Conservation (phyloP, 306 rosid genomes). For the Amphicarpaea edgeworthii region DNA sequence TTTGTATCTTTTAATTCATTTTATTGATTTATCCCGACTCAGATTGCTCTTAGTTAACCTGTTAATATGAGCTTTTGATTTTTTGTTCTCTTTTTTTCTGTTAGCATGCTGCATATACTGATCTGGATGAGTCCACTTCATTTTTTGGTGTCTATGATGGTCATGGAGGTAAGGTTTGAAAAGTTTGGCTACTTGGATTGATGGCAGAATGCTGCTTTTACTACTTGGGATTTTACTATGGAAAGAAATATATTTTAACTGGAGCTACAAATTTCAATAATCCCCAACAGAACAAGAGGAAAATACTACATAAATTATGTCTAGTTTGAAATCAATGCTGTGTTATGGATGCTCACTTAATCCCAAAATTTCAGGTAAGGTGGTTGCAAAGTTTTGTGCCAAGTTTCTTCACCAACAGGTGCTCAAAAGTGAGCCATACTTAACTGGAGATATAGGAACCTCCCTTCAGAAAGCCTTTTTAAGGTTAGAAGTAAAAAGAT, state of each 20-base stretch:
- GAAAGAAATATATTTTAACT: neutral
- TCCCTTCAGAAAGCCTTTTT: conserved; percentile 82
- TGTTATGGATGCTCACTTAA: conserved; percentile 45
- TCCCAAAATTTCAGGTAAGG: conserved; percentile 77
- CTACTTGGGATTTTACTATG: conserved; percentile 14
- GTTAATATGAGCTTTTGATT: conserved; percentile 35
- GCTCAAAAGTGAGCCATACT: conserved; percentile 76
- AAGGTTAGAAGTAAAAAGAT: conserved; percentile 64
- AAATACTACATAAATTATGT: conserved; percentile 1
- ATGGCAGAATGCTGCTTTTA: conserved; percentile 11
- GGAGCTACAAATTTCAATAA: conserved; percentile 18
- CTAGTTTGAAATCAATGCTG: conserved; percentile 2
- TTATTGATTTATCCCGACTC: conserved; percentile 32
- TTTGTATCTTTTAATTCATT: conserved; percentile 23
- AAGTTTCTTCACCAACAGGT: conserved; percentile 92
- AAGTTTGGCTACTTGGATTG: conserved; percentile 32
- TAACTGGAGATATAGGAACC: conserved; percentile 79
- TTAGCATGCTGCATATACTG: conserved; percentile 95
- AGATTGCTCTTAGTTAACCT: conserved; percentile 10
- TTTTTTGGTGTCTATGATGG: conserved; percentile 99
- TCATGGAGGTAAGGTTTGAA: conserved; percentile 88
- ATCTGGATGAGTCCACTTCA: conserved; percentile 86
- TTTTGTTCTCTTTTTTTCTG: conserved; percentile 42
- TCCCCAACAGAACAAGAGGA: neutral
- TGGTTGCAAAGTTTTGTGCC: conserved; percentile 96